A percentile compares a stretch with the other conserved stretches of the same genome.
These are phyloP conservation scores for Triticum urartu DNA, from an alignment of 176 grass and related monocot species.

Conservation along the genomic window DNA sequence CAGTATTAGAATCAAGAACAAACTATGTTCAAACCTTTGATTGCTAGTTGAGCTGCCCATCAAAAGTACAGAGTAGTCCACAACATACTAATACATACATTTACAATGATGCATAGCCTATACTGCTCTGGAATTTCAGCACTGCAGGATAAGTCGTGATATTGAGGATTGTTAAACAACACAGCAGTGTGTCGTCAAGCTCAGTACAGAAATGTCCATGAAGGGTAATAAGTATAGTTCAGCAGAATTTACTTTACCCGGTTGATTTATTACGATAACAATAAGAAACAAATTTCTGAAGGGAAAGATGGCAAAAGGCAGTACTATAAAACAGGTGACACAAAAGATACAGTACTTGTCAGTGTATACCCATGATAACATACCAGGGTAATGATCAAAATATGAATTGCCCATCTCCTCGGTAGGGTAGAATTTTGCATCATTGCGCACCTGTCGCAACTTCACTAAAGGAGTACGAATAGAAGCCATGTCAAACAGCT, in stretches of 20 bases:
- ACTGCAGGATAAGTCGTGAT: background rate
- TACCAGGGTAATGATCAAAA: conserved; percentile 77
- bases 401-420: conserved; percentile 59
- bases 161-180: background rate
- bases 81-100: background rate
- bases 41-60: conserved; percentile 1
- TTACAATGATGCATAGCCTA: background rate
- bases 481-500: conserved; percentile 39
- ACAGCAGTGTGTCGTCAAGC: background rate
- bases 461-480: conserved; percentile 44
- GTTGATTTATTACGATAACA: background rate
- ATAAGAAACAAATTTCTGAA: background rate
- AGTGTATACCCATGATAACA: background rate
- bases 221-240: background rate
- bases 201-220: background rate
- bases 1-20: background rate
- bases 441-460: conserved; percentile 55
- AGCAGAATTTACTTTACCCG: background rate
- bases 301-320: background rate
- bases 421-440: conserved; percentile 44
- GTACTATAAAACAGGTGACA: background rate
- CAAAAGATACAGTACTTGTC: background rate
- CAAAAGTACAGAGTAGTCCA: conserved; percentile 4
- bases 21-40: conserved; percentile 13
- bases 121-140: conserved; percentile 7